A percentile compares a stretch with the other conserved stretches of the same genome.
Conservation (phyloP, 768 basidiomycete species). For the Piloderma croceum region DNA sequence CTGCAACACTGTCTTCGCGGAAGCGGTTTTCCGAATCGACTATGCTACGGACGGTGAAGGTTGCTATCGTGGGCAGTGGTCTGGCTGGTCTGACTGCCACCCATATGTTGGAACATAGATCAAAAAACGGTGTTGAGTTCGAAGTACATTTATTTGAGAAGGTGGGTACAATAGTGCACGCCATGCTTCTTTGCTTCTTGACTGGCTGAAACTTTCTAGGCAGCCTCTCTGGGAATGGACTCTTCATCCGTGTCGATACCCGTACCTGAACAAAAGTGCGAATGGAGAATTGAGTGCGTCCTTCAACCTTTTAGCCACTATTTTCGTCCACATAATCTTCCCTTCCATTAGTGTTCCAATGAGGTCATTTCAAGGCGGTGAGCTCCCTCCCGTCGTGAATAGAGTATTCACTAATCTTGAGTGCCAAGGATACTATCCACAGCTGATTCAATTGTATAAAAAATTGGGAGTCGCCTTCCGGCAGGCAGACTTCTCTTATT, state of each 20-base stretch:
- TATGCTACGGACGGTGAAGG: constrained; percentile 40
- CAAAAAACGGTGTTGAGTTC: constrained; percentile 32
- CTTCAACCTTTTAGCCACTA: no score
- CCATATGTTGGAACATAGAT: constrained; percentile 41
- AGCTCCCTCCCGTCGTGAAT: no score
- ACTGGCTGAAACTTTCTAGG: background rate
- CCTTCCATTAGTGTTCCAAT: constrained; percentile 86
- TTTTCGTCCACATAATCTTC: background rate
- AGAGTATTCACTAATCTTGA: background rate
- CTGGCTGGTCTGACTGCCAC: constrained; percentile 70
- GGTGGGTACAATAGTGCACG: constrained; percentile 31
- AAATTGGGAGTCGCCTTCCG: constrained; percentile 55
- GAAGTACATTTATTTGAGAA: constrained; percentile 76
- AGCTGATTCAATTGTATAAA: constrained; percentile 62
- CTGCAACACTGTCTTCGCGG: no score
- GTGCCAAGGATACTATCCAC: constrained; percentile 61
- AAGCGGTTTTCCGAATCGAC: no score
- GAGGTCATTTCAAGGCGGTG: constrained; percentile 77
- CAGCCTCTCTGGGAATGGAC: background rate
- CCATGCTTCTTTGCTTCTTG: background rate
- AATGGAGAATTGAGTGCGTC: background rate
- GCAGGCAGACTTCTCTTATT: constrained; percentile 59
- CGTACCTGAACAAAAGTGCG: background rate
- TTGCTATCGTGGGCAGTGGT: constrained; percentile 69
- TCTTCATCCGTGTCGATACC: background rate